phyloP scores from a whole-genome alignment of 495 filamentous ascomycete species.

The Peziza echinospora region DNA sequence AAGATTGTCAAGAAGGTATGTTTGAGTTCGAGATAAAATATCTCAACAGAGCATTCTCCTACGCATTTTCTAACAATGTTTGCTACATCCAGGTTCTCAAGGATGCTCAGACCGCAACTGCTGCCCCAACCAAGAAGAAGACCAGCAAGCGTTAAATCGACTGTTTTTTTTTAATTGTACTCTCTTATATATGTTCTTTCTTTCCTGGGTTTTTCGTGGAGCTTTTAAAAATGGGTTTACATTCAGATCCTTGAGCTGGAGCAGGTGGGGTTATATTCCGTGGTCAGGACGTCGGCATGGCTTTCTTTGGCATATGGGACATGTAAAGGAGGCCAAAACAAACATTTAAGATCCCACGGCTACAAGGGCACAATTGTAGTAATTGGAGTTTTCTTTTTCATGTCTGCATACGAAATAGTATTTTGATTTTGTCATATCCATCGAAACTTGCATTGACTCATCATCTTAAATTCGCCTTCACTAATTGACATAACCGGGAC shows the following conservation, averaged over 20 bases:
- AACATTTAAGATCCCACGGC: constrained; percentile 4
- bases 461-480: too few species aligned
- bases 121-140: too few species aligned
- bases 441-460: too few species aligned
- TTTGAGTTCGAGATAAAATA: too few species aligned
- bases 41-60: not conserved
- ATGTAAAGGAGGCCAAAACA: constrained; percentile 10
- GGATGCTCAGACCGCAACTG: constrained; percentile 25
- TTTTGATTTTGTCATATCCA: too few species aligned
- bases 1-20: constrained; percentile 99
- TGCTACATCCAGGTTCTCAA: constrained; percentile 28
- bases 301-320: constrained; percentile 2
- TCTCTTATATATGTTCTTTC: constrained; percentile 7
- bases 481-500: too few species aligned
- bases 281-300: not conserved
- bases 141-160: constrained; percentile 36
- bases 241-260: not conserved
- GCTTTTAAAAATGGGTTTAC: not conserved
- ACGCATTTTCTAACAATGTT: too few species aligned
- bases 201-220: constrained; percentile 11
- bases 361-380: too few species aligned
- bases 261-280: not conserved
- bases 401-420: too few species aligned
- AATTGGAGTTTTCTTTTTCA: too few species aligned
- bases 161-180: constrained; percentile 2